A percentile compares a stretch with the other conserved stretches of the same genome.
phyloP scores from a whole-genome alignment of 441 rosid species.

The Populus hybrid region DNA sequence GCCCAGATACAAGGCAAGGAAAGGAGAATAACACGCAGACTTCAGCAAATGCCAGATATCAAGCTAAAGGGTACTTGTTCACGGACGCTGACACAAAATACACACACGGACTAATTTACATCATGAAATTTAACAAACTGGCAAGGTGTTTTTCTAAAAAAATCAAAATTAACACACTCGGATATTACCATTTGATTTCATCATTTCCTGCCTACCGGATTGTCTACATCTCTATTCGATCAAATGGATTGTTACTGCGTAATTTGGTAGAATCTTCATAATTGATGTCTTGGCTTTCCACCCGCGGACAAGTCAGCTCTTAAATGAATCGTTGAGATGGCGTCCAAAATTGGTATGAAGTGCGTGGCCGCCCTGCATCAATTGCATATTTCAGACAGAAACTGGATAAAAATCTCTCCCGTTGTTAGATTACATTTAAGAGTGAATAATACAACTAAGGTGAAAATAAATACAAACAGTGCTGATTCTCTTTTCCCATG shows the following conservation, averaged over 20 bases:
- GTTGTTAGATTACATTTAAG: background rate
- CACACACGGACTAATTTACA: background rate
- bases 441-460: background rate
- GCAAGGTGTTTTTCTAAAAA: no score
- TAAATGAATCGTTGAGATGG: slow-evolving; percentile 25
- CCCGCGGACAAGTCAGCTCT: background rate
- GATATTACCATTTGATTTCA: no score
- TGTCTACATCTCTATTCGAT: background rate
- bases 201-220: no score
- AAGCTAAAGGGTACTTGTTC: no score
- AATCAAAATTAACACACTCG: no score
- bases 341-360: slow-evolving; percentile 60
- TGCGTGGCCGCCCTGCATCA: slow-evolving; percentile 72
- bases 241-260: background rate
- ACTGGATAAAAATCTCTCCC: background rate
- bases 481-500: background rate
- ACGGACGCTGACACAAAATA: no score
- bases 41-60: no score
- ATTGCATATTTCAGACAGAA: slow-evolving; percentile 14
- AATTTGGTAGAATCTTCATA: background rate
- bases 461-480: background rate
- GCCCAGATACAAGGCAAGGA: no score
- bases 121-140: background rate
- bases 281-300: background rate
- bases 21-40: no score